Evolutionary conservation across 495 filamentous ascomycete species (phyloP), one percentile per base, ranked within the genome.

Genomic region (Aspergillus egyptiacus): DNA sequence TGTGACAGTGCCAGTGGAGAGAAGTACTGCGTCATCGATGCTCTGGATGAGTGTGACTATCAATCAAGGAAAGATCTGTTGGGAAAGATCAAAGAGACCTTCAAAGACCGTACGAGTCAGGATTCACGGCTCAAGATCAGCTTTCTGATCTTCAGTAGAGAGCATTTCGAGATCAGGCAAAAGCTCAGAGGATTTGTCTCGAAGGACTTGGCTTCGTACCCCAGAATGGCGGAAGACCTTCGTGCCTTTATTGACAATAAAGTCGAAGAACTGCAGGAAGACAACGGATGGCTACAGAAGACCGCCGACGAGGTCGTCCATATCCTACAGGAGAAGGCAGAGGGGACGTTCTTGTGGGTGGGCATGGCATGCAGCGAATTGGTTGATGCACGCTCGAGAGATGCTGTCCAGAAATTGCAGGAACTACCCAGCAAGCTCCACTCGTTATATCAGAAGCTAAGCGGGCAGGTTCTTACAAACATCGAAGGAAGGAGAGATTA

Each of bases 281-380:
- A 30, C 14, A 61, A 59, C 15, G 9, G 48, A 5, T 62, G 62
- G 34, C 27, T 57, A 10, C 27, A 51, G 23, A 36, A 19, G 15
- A 37, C 60, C 17, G 36, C 10, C 24, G 3, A 32, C 11, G 30
- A 46, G 24, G 48, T 56, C n/a, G 46, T 46, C 11, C 19, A 23
- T 3, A 57, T 59, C 11, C 43, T 65, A 5, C 13, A 52, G 30
- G 53, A 58, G 10, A 62, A 62, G 34, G 57, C 59, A n/a, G 59
- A 65, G 23, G 62, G 57, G 18, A 65, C 60, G 17, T 65, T 62
- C 35, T 53, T 62, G n/a, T 65, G 59, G 62, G 52, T 65, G 19
- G 59, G 50, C 11, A 53, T 62, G 33, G 62, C 50, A 2, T 55
- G 53, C 39, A n/a, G 32, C 3, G 43, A 58, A 36, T 37, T 62